These are phyloP conservation scores for Clavulina sp. DNA, from an alignment of 768 basidiomycete species.

Conservation along the genomic window DNA sequence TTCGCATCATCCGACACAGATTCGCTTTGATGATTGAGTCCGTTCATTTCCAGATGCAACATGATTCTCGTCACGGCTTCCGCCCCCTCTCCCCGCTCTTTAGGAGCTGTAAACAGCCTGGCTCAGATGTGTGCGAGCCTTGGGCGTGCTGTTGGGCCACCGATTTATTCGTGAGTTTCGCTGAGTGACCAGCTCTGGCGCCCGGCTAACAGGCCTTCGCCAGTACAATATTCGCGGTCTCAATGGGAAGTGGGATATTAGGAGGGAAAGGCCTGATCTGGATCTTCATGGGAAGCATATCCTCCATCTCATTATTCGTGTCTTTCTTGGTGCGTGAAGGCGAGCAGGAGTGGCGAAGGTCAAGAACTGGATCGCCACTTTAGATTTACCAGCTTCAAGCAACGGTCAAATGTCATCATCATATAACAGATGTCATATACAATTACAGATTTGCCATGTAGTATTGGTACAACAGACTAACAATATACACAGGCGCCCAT, in stretches of 20 bases:
- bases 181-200: background rate
- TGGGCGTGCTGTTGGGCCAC: constrained; percentile 7
- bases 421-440: too few species aligned
- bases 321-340: background rate
- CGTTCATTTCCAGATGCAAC: constrained; percentile 4
- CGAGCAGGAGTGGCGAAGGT: background rate
- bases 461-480: too few species aligned
- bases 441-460: too few species aligned
- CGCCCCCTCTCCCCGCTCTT: constrained; percentile 6
- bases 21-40: background rate
- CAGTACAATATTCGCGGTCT: background rate
- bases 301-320: background rate
- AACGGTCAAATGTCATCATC: too few species aligned
- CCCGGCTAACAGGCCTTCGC: background rate
- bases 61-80: constrained; percentile 9
- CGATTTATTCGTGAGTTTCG: background rate
- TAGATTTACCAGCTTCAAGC: too few species aligned
- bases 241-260: background rate
- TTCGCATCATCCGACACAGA: background rate
- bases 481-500: too few species aligned
- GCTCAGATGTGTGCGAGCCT: constrained; percentile 11
- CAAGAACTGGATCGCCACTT: too few species aligned
- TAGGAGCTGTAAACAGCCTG: constrained; percentile 10
- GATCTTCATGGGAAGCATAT: background rate
- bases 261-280: background rate